Evolutionary conservation across 2,329 filamentous ascomycete species (phyloP), one percentile per base, ranked within the genome.

Genomic region (Geosmithia flava): DNA sequence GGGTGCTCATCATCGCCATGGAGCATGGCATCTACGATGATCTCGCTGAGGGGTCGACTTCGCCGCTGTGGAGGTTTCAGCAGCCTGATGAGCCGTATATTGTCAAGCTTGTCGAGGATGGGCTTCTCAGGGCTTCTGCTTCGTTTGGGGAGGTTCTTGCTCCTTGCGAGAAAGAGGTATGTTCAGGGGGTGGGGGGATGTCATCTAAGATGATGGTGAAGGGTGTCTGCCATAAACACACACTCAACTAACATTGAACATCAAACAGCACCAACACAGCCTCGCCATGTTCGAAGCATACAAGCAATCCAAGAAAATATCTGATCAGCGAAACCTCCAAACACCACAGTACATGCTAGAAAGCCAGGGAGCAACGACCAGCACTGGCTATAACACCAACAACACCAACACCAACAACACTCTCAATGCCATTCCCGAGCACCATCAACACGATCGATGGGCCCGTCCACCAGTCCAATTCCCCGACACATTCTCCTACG

Each of bases 1-100:
- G 58, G 10, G 58, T 68, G 13, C 53, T 69, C 17, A 51, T 68
- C 30, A 56, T 62, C 16, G 63, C 66, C 20, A 52, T 62, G 27
- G 59, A 66, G 44, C 59, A 68, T 46, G 53, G 55, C 16, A 54
- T 69, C 4, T 68, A 63, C 48, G 55, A 56, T 42, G 56, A 67
- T 40, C 49, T 68, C 13, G 56, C 56, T 2, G 58, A 62, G 3
- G 56, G 60, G 20, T 66, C 63, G 16, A 67, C 65, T 1, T 65
- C 62, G 7, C 65, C 66, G 5, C 53, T 65, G 2, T 64, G 62
- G 58, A 56, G 60, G 29, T 56, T 59, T 20, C 59, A 60, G 7
- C 52, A 56, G 2, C 58, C 61, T 2, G 58, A 61, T 47, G 63
- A 66, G 23, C 49, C 53, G 2, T 57, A 62, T 20, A 57, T 68